A percentile compares a stretch with the other conserved stretches of the same genome.
These are phyloP conservation scores for Panicum virgatum DNA, from an alignment of 202 grass and related monocot genomes.

Conservation along the genomic window DNA sequence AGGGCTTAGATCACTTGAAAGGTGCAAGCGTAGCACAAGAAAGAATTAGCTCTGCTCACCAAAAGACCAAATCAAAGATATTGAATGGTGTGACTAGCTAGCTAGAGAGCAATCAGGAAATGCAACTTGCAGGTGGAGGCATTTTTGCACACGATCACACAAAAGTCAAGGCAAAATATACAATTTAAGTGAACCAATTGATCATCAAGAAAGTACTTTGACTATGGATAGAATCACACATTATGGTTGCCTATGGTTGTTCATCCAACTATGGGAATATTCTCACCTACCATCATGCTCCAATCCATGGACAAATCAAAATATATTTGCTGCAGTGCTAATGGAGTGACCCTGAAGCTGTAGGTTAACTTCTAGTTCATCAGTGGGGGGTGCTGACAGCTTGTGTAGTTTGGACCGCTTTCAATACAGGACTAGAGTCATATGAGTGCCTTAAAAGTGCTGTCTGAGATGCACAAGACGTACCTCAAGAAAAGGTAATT, in stretches of 20 bases:
- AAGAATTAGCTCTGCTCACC: background rate
- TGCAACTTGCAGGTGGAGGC: conserved; percentile 16
- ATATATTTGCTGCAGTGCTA: conserved; percentile 3
- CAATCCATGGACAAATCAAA: background rate
- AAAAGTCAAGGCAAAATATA: background rate
- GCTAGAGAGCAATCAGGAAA: background rate
- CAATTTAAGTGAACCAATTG: background rate
- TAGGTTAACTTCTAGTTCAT: too few relatives aligned
- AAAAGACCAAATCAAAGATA: background rate
- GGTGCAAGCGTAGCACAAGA: background rate
- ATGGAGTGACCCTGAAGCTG: conserved; percentile 8
- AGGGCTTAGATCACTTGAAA: conserved; percentile 10
- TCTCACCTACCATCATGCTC: background rate
- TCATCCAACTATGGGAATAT: conserved; percentile 3
- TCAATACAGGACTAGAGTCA: background rate
- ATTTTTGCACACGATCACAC: background rate
- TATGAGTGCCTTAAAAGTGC: conserved; percentile 23
- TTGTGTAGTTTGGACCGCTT: conserved; percentile 25
- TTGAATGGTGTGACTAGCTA: conserved; percentile 6
- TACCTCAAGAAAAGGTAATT: conserved; percentile 32
- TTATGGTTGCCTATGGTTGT: background rate
- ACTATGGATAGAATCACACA: conserved; percentile 11
- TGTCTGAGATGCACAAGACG: conserved; percentile 24
- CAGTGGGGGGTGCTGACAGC: conserved; percentile 11
- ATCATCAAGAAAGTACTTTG: background rate